Conservation (phyloP, 2,329 filamentous ascomycete genomes). For the Cladosporium sp. region DNA sequence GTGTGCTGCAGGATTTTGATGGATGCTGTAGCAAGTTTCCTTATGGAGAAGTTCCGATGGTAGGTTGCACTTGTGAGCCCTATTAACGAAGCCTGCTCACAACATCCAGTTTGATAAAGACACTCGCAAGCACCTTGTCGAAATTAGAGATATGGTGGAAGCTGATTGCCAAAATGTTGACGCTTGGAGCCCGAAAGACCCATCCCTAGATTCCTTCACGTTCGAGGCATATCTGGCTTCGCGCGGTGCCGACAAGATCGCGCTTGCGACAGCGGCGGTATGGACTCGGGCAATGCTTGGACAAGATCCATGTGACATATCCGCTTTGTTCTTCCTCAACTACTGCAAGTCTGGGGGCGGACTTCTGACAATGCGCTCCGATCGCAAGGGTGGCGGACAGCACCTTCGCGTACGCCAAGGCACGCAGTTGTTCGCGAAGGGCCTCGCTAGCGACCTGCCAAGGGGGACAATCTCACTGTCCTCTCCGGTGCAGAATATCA, state of each 20-base stretch:
- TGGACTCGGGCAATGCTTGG: conserved; percentile 49
- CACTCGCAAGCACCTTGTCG: conserved; percentile 23
- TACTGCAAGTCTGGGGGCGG: conserved; percentile 51
- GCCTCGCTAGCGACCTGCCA: conserved; percentile 33
- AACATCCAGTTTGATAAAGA: conserved; percentile 18
- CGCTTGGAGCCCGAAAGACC: conserved; percentile 19
- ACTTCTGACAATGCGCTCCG: conserved; percentile 47
- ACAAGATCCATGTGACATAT: conserved; percentile 44
- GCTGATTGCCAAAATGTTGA: conserved; percentile 33
- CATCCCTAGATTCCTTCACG: conserved; percentile 33
- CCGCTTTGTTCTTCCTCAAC: conserved; percentile 49
- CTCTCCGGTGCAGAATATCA: conserved; percentile 28
- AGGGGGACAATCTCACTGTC: conserved; percentile 25
- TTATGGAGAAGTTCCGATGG: conserved; percentile 29
- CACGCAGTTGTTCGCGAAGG: conserved; percentile 37
- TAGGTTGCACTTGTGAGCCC: conserved; percentile 6
- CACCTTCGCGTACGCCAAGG: conserved; percentile 46
- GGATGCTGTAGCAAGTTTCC: conserved; percentile 29
- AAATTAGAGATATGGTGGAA: conserved; percentile 34
- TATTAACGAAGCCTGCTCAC: no score
- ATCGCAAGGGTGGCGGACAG: conserved; percentile 48
- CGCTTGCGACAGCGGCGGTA: conserved; percentile 35
- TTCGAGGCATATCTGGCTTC: conserved; percentile 35
- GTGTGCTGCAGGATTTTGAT: conserved; percentile 37
- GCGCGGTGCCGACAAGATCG: conserved; percentile 27